A percentile compares a stretch with the other conserved stretches of the same genome.
Evolutionary conservation across 75 land plant genomes (phyloP).

Genomic region (Cryptomeria japonica): DNA sequence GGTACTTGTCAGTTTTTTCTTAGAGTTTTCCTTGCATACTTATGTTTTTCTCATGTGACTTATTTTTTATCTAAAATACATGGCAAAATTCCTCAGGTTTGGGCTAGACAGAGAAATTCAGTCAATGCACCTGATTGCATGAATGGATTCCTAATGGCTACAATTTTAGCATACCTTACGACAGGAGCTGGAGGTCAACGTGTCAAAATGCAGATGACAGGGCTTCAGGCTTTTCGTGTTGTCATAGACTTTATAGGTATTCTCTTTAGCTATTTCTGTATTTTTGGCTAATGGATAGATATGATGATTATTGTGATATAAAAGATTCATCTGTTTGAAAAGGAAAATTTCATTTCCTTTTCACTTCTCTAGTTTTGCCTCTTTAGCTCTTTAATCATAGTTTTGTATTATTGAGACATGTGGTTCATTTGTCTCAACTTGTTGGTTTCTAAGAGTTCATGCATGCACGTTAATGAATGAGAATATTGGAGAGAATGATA

Average conservation of each 20-base stretch:
- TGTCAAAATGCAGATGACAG: constrained; percentile 62
- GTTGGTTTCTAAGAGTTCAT: neutral
- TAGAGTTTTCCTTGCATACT: neutral
- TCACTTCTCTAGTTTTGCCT: neutral
- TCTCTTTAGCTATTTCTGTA: constrained; percentile 2
- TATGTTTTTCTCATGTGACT: constrained; percentile 1
- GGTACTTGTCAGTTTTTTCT: neutral
- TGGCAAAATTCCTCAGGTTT: constrained; percentile 49
- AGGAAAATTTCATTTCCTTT: neutral
- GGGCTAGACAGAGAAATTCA: constrained; percentile 78
- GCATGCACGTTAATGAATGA: neutral
- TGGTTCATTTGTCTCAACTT: neutral
- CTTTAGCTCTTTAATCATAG: neutral
- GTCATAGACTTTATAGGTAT: constrained; percentile 74
- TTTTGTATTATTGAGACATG: neutral
- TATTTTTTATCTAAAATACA: neutral
- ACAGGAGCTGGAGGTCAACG: constrained; percentile 40
- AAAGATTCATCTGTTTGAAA: neutral
- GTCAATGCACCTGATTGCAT: constrained; percentile 65
- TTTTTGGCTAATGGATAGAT: neutral
- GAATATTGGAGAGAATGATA: neutral
- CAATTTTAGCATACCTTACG: constrained; percentile 61
- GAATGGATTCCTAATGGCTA: constrained; percentile 72
- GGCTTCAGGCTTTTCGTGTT: constrained; percentile 77
- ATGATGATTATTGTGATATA: neutral